These are phyloP conservation scores for Ceratobasidium sp. DNA, from an alignment of 1,284 basidiomycete genomes.

Conservation along the genomic window DNA sequence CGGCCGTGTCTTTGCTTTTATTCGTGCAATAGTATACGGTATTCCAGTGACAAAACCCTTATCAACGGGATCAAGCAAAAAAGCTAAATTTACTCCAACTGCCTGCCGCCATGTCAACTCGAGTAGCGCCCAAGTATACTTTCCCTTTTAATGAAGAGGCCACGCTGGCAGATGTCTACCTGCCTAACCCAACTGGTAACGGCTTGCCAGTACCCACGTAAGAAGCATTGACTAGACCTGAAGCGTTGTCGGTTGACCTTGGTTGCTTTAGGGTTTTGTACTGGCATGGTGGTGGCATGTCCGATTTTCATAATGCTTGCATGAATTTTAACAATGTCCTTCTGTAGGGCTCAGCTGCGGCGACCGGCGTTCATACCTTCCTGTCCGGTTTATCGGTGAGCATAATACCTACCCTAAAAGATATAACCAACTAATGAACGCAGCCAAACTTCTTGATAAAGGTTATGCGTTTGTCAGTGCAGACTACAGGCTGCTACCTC, in stretches of 20 bases:
- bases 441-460: conserved; percentile 50
- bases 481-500: conserved; percentile 71
- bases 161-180: conserved; percentile 21
- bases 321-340: not conserved
- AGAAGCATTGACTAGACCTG: not conserved
- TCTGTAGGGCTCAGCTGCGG: conserved; percentile 29
- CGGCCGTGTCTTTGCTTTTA: conserved; percentile 34
- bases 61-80: not conserved
- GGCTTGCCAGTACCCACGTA: not conserved
- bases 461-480: conserved; percentile 70
- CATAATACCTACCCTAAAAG: not conserved
- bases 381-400: conserved; percentile 30
- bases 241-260: not conserved
- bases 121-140: not conserved
- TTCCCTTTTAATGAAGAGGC: conserved; percentile 1
- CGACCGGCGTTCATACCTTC: conserved; percentile 35
- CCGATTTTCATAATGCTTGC: not conserved
- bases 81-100: not conserved
- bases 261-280: conserved; percentile 40
- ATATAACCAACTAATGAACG: not conserved
- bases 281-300: conserved; percentile 39
- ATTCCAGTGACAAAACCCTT: conserved; percentile 12
- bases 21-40: conserved; percentile 41
- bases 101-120: not conserved
- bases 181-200: not conserved